Evolutionary conservation across 2,329 filamentous ascomycete species (phyloP), one percentile per base, ranked within the genome.

Genomic region (Exophiala calicioides): DNA sequence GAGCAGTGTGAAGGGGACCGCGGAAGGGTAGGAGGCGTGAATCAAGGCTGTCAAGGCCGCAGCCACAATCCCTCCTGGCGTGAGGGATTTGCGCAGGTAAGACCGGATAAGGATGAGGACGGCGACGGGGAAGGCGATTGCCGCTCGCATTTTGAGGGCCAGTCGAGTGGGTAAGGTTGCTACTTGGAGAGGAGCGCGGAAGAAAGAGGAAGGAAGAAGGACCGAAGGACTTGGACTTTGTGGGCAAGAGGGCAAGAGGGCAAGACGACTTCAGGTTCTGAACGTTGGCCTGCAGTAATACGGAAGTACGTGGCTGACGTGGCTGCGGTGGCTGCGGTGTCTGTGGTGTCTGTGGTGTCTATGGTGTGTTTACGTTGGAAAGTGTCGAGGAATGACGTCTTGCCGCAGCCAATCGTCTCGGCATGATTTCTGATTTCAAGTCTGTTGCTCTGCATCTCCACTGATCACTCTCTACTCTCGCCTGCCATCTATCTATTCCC

Each of bases 11-110:
- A 96, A 94, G n/a, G 89, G 90, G n/a, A 90, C 74, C 50, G 87
- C 88, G 85, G 89, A 96, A 3, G 91, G 91, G 67, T 97, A 90
- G n/a, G 90, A 71, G 12, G 90, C 89, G 66, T 98, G 93, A 8
- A 86, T 80, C 34, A 79, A 66, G 3, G 89, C 90, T 3, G 90
- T 95, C 32, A 85, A 60, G 4, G 76, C 74, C 3, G 91, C 91
- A 9, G 80, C 79, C 27, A 85, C 58, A 58, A 95, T 80, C 51
- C 90, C 91, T 5, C 76, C 70, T 0, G 85, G 80, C 1, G 91
- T 97, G 29, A 98, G 78, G 18, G 85, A 90, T 45, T 87, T 85
- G 58, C 82, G 83, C 35, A 78, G 81, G 69, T 80, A 80, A 24
- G 87, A 85, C 50, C 86, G 79, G 59, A 81, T 80, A 44, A 85